Evolutionary conservation across 1,284 basidiomycete genomes (phyloP), one percentile per base, ranked within the genome.

Genomic region (Coniferiporia weirii): DNA sequence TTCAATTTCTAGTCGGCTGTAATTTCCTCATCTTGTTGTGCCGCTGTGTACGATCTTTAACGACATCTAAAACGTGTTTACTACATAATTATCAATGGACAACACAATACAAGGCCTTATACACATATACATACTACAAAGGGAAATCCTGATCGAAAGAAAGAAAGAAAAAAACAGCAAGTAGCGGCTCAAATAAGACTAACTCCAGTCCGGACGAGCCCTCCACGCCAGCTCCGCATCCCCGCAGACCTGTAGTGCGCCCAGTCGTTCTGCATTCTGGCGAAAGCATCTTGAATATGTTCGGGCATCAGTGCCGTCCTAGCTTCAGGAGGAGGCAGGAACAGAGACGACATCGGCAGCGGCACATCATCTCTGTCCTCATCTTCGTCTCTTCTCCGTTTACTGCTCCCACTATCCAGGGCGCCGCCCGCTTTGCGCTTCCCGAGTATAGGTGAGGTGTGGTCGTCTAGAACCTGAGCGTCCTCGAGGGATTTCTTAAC

Each of bases 251-350:
- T 83, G 52, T 80, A 79, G 66, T 89, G 86, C 2, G 85, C 78
- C 83, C 90, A 91, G 63, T 93, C 87, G 15, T 85, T 80, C 71
- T 95, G 92, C 83, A 95, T 93, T 62, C 90, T 77, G 1, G 89
- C 77, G 69, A 94, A 95, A 0, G 93, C 93, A 69, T 93, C 91
- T 65, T 93, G 86, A 13, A 95, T 92, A 68, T 95, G 93, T 57
- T 91, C 86, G 0, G 91, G 88, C 44, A 83, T 76, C 49, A 95
- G 73, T 0, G 91, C 83, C 8, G 86, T 91, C 50, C 89, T 75
- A 1, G 89, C 87, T 67, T 91, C 89, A 0, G 88, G 84, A 2
- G 92, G 91, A 1, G 86, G 83, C 19, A 93, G 74, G 71, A 94
- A 94, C 35, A 94, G 69, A 1, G 87, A 82, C 60, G 86, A 86